Evolutionary conservation across 2,329 filamentous ascomycete genomes (phyloP), one percentile per base, ranked within the genome.

Genomic region (Chlorencoelia australis): DNA sequence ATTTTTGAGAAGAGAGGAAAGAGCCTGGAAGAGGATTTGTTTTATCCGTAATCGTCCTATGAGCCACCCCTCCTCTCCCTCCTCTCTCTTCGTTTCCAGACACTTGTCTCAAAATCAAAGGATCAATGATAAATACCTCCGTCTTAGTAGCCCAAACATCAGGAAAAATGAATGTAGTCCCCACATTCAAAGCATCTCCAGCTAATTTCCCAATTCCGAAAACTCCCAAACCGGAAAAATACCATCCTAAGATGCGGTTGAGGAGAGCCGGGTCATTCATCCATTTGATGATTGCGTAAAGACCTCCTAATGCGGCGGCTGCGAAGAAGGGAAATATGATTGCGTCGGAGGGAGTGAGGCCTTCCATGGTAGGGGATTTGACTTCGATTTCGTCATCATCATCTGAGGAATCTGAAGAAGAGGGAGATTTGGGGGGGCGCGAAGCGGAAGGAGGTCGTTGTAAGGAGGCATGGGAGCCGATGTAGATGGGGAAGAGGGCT

Each of bases 211-310:
- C 68, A 11, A 91, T 69, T 42, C 84, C 85, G 43, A 82, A 79
- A n/a, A 93, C 60, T 0, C 84, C 85, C 54, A 89, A 76, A 40
- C 75, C 59, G 3, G 82, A 83, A 61, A 94, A 88, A 64, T 96
- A 95, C 53, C 72, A 76, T 25, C 83, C 79, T 15, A 96, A 64
- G 25, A 93, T 72, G 59, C 80, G 83, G 64, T 89, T 95, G 51
- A 96, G 62, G 15, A 93, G 65, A 8, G 77, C 68, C 1, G 87
- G 79, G 52, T 94, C 84, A 46, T 89, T 69, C 37, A 95, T 73
- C 72, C 81, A 91, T 57, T 93, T 86, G 55, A 96, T 86, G 41
- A 94, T 67, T 50, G 88, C 79, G 64, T 96, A 96, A 9, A 96
- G 67, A 4, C 76, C 76, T 27, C 77, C 69, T 7, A 96, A 72